A percentile compares a stretch with the other conserved stretches of the same genome.
Evolutionary conservation across 2,329 filamentous ascomycete genomes (phyloP).

Genomic region (Sclerotinia trifoliorum): DNA sequence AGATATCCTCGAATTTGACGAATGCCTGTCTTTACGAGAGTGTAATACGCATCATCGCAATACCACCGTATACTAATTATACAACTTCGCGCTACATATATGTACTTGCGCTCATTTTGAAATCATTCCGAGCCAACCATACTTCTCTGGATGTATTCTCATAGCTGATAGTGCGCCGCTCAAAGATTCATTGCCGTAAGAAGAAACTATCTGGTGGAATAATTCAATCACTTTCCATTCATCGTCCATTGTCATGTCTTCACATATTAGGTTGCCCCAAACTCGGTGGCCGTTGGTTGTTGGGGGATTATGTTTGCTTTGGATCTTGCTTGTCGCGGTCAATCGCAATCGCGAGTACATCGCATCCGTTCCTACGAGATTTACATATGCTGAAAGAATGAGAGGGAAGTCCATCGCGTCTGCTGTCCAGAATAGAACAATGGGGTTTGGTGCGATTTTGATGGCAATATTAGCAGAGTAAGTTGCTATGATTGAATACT

Average conservation of each 20-base stretch:
- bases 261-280: not conserved
- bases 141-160: not conserved
- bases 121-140: slow-evolving; percentile 87
- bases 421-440: slow-evolving; percentile 3
- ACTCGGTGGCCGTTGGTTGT: not conserved
- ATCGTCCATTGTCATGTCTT: not conserved
- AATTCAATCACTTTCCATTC: not conserved
- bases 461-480: slow-evolving; percentile 8
- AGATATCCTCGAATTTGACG: too few species aligned
- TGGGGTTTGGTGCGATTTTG: slow-evolving; percentile 7
- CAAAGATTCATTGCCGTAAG: not conserved
- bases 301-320: not conserved
- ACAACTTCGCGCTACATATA: slow-evolving; percentile 57
- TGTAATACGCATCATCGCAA: too few species aligned
- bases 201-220: too few species aligned
- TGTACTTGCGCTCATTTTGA: slow-evolving; percentile 93
- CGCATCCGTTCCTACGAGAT: not conserved
- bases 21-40: too few species aligned
- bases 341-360: not conserved
- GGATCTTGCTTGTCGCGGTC: not conserved
- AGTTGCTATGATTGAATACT: not conserved
- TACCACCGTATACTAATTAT: too few species aligned
- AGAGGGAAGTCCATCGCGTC: not conserved
- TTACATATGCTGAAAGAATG: not conserved
- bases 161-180: not conserved